Percentiles rank a stretch among this genome's conserved stretches.
phyloP scores from a whole-genome alignment of 78 protist genomes.

The Isochrysis galbana region DNA sequence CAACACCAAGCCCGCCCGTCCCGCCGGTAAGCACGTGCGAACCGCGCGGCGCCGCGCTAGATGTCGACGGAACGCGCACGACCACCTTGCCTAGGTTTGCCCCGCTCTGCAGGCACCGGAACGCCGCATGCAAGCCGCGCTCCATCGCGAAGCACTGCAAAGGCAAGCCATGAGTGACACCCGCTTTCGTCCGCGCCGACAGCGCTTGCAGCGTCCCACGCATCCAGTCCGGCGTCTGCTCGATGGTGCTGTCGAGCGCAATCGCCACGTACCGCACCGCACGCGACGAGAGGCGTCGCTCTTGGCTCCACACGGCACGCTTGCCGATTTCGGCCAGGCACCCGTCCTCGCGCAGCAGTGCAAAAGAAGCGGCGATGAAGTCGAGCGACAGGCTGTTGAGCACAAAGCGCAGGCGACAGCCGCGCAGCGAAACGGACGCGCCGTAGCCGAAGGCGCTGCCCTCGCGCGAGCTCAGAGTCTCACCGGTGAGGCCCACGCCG shows the following conservation, averaged over 20 bases:
- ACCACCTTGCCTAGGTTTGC: constrained; percentile 19
- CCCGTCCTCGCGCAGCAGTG: constrained; percentile 8
- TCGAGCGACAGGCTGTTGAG: constrained; percentile 32
- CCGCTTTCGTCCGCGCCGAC: background rate
- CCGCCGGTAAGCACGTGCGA: constrained; percentile 31
- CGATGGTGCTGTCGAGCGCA: background rate
- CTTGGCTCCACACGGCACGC: background rate
- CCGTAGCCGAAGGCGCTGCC: background rate
- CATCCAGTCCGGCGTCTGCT: background rate
- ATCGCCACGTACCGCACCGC: background rate
- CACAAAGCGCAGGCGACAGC: background rate
- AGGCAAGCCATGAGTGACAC: background rate
- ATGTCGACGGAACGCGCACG: background rate
- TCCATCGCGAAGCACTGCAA: background rate
- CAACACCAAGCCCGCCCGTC: constrained; percentile 34
- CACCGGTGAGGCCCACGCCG: background rate
- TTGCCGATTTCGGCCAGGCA: constrained; percentile 38
- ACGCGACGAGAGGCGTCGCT: background rate
- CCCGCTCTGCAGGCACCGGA: constrained; percentile 17
- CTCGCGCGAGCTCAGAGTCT: background rate
- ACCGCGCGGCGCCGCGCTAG: background rate
- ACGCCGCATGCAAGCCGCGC: background rate
- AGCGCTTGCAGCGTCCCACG: background rate
- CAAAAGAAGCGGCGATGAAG: background rate
- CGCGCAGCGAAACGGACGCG: background rate